A percentile compares a stretch with the other conserved stretches of the same genome.
phyloP scores from a whole-genome alignment of 768 basidiomycete genomes.

The Cyclocybe cylindracea region DNA sequence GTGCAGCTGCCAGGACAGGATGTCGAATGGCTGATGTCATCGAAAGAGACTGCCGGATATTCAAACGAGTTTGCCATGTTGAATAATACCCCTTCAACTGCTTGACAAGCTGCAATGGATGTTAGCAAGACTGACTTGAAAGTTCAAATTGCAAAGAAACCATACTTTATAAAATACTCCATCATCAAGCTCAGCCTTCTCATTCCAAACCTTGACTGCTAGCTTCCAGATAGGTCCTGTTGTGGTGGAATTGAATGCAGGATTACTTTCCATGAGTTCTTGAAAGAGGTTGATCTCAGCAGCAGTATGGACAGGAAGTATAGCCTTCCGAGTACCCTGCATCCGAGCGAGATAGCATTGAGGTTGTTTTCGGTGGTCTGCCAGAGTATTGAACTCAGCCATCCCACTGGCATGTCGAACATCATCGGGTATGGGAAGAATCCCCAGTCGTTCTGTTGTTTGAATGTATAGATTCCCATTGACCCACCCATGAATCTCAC shows the following conservation, averaged over 20 bases:
- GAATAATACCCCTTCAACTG: constrained; percentile 15
- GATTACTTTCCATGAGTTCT: constrained; percentile 2
- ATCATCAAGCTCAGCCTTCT: constrained; percentile 4
- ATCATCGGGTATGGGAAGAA: constrained; percentile 7
- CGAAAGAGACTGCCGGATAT: constrained; percentile 14
- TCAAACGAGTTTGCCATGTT: constrained; percentile 9
- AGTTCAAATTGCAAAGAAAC: not conserved
- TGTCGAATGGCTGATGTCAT: constrained; percentile 4
- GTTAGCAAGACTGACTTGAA: not conserved
- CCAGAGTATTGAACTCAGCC: too few species aligned
- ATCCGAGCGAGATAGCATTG: constrained; percentile 21
- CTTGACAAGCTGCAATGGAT: constrained; percentile 11
- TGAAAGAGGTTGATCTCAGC: constrained; percentile 22
- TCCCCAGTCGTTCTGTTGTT: constrained; percentile 10
- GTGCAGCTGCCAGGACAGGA: not conserved
- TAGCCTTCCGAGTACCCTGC: constrained; percentile 24
- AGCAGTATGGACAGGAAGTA: constrained; percentile 27
- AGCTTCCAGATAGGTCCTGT: constrained; percentile 8
- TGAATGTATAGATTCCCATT: constrained; percentile 17
- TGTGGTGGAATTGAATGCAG: constrained; percentile 5
- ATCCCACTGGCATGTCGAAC: constrained; percentile 5
- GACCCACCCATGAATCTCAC: constrained; percentile 12
- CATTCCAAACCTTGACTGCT: constrained; percentile 14
- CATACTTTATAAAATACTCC: constrained; percentile 14
- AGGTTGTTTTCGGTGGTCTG: constrained; percentile 8